These are phyloP conservation scores for Aspergillus luchuensis DNA, from an alignment of 2,329 filamentous ascomycete species.

Conservation along the genomic window DNA sequence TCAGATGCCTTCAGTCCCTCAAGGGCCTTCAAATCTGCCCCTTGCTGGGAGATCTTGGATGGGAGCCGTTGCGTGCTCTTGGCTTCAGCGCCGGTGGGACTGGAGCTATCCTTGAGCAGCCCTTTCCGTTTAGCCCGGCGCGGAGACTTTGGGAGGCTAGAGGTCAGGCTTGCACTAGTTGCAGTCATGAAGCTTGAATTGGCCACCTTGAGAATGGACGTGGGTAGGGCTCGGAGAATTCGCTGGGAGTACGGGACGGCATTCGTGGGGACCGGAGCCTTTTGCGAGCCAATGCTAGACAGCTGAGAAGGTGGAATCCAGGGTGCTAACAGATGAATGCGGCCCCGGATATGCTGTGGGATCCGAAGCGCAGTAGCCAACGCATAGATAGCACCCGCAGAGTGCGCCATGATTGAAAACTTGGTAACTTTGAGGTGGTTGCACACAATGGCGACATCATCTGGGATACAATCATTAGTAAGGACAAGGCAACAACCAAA, in stretches of 20 bases:
- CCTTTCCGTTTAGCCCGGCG: constrained; percentile 63
- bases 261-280: constrained; percentile 75
- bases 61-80: constrained; percentile 17
- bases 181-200: constrained; percentile 95
- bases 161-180: constrained; percentile 82
- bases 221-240: constrained; percentile 85
- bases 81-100: constrained; percentile 57
- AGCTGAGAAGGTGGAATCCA: constrained; percentile 93
- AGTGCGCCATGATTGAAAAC: constrained; percentile 94
- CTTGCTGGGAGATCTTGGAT: constrained; percentile 23
- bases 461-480: constrained; percentile 32
- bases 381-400: constrained; percentile 96
- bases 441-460: constrained; percentile 92
- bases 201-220: constrained; percentile 86
- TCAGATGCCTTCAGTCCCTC: constrained; percentile 21
- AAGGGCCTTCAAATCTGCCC: constrained; percentile 20
- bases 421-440: constrained; percentile 89
- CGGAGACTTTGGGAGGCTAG: constrained; percentile 69
- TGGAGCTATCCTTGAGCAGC: constrained; percentile 39
- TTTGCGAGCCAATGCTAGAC: constrained; percentile 72
- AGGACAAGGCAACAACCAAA: background rate
- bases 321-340: constrained; percentile 89
- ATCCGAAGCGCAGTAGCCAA: constrained; percentile 92
- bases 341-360: constrained; percentile 91
- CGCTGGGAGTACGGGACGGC: constrained; percentile 89